Base-by-base conservation (phyloP, 306 rosid species). In the Corylus americana region DNA sequence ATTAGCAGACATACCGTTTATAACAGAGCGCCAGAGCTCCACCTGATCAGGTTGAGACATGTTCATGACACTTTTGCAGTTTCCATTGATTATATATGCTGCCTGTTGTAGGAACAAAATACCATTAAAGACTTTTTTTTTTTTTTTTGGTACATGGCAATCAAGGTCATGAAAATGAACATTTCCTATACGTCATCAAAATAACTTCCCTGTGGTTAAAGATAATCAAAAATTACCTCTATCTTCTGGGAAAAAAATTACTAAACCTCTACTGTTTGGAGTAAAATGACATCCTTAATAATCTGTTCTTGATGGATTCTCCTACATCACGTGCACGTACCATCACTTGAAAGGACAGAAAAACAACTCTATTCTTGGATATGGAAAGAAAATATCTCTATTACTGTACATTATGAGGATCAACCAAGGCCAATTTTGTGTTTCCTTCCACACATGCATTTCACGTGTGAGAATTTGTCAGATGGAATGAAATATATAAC, bases 61-160 rank as follows among this genome's bases (percentile, higher is more conserved):
- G 91, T 92, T 95, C 99, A 95, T 95, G 47, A 95, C 87, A 90
- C 91, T 93, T 89, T 95, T 95, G 88, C 94, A 86, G 83, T 89
- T 95, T 58, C 99, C 98, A 82, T 82, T 81, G 67, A 91, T 88
- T 55, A 95, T 88, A 87, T 95, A 93, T 62, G 97, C 90, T 63
- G 99, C 98, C 99, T 95, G 85, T 81, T 70, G 67, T 49, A 67
- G 81, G 58, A 77, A 73, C 48, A 70, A 81, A 62, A 37, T n/a
- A 71, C 44, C 47, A 75, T 75, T 2, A 63, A 57, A 50, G 55
- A 39, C 75, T 7, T 17, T 66, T 66, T 8, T 4, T 67, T 8
- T 4, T 49, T 49, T 14, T 11, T 68, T 17, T 9, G 51, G 7
- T 42, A 31, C 16, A 68, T 68, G 11, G 39, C 27, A 68, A 39